Evolutionary conservation across 2,329 filamentous ascomycete species (phyloP).

Genomic region (Sphaceloma murrayae): DNA sequence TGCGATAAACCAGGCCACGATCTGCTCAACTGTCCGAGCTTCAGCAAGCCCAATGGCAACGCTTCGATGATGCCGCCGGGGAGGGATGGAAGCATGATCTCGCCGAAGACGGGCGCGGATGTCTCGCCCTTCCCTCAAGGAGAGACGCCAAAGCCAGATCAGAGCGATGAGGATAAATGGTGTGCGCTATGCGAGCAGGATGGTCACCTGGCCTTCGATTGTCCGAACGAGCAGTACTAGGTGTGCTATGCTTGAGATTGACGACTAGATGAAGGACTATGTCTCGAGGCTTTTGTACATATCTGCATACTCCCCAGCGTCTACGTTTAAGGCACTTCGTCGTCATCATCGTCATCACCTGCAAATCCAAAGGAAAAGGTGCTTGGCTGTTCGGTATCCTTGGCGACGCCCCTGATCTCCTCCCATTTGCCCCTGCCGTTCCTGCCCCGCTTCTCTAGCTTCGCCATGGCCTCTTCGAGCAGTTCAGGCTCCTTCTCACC

Average conservation of each 20-base stretch:
- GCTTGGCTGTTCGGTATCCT: constrained; percentile 35
- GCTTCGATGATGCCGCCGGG: neutral
- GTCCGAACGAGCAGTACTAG: constrained; percentile 33
- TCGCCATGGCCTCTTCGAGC: constrained; percentile 54
- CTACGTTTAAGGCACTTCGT: constrained; percentile 23
- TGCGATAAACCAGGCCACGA: constrained; percentile 18
- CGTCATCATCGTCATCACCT: constrained; percentile 41
- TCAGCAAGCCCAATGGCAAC: constrained; percentile 14
- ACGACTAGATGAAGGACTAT: neutral
- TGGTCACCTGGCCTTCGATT: constrained; percentile 68
- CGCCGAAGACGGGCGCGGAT: neutral
- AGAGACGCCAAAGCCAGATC: constrained; percentile 16
- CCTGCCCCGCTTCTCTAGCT: constrained; percentile 53
- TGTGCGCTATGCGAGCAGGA: constrained; percentile 94
- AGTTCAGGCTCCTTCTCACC: constrained; percentile 53
- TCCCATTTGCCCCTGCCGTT: constrained; percentile 82
- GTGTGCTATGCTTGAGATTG: constrained; percentile 1
- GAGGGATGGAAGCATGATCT: neutral
- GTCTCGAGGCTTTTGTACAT: constrained; percentile 10
- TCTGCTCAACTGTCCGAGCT: constrained; percentile 17
- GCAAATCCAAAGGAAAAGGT: constrained; percentile 55
- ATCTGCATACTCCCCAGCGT: constrained; percentile 5
- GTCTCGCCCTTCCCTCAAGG: constrained; percentile 17
- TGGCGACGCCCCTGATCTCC: constrained; percentile 53
- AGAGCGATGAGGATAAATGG: constrained; percentile 72